A percentile compares a stretch with the other conserved stretches of the same genome.
These are phyloP conservation scores for Saccharomycopsis schoenii DNA, from an alignment of 805 yeast species.

Conservation along the genomic window DNA sequence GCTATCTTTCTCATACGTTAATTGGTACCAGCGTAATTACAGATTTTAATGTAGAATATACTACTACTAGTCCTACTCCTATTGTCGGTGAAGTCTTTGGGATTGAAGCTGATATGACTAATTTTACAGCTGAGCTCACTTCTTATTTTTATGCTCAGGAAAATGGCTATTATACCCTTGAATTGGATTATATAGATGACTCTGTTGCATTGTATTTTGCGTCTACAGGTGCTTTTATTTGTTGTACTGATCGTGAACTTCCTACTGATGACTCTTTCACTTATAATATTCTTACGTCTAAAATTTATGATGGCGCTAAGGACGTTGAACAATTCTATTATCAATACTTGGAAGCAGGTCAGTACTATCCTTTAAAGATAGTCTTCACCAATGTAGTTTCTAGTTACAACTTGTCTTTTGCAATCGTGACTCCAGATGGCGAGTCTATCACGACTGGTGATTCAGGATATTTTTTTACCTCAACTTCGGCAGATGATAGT, in stretches of 20 bases:
- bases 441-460: not conserved
- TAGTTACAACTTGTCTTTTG: constrained; percentile 18
- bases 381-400: constrained; percentile 21
- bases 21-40: not conserved
- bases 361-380: constrained; percentile 25
- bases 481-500: not conserved
- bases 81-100: not conserved
- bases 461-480: not conserved
- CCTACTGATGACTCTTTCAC: not conserved
- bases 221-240: constrained; percentile 26
- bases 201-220: constrained; percentile 27
- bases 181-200: constrained; percentile 25
- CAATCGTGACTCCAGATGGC: constrained; percentile 14
- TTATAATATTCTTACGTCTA: not conserved
- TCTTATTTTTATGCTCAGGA: constrained; percentile 24
- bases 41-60: too few species aligned
- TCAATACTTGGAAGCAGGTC: constrained; percentile 20
- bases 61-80: too few species aligned
- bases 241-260: constrained; percentile 23
- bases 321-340: not conserved
- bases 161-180: constrained; percentile 26
- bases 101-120: constrained; percentile 14
- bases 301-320: not conserved
- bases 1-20: not conserved
- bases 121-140: constrained; percentile 22